Percentiles rank a stretch among this genome's conserved stretches.
Evolutionary conservation across 305 asterid species (phyloP).

Genomic region (Fraxinus floribunda): DNA sequence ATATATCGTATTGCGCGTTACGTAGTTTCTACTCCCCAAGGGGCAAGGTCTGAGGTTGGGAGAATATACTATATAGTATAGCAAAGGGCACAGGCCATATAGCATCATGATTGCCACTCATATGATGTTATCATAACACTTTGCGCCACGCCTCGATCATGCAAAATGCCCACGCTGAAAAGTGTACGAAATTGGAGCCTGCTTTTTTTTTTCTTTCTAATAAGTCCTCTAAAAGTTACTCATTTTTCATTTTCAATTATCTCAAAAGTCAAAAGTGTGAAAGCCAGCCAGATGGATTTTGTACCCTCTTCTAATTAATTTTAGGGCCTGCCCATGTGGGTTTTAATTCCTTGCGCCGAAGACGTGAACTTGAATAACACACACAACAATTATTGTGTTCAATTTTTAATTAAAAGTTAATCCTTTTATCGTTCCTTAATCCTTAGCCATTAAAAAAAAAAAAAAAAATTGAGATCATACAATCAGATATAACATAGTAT

Average conservation of each 20-base stretch:
- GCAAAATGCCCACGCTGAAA: conserved; percentile 13
- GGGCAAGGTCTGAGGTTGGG: background rate
- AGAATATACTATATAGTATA: background rate
- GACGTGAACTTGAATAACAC: conserved; percentile 2
- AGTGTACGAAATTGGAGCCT: background rate
- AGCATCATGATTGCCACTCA: conserved; percentile 18
- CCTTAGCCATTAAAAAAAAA: background rate
- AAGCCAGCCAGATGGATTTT: conserved; percentile 3
- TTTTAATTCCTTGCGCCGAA: background rate
- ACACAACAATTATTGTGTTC: background rate
- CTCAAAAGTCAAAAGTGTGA: conserved; percentile 8
- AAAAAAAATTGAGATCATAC: background rate
- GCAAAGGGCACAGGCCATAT: background rate
- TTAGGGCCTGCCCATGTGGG: background rate
- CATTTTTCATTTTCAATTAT: background rate
- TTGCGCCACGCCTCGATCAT: conserved; percentile 29
- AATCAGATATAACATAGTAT: background rate
- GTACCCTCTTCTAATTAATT: background rate
- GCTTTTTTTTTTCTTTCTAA: background rate
- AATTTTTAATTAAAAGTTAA: background rate
- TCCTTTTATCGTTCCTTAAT: background rate
- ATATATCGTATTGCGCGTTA: background rate
- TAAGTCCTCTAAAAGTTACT: background rate
- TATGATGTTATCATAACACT: conserved; percentile 23
- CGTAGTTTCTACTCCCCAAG: background rate